Base-by-base conservation (phyloP, 1,284 basidiomycete genomes). In the Cutaneotrichosporon sp. region DNA sequence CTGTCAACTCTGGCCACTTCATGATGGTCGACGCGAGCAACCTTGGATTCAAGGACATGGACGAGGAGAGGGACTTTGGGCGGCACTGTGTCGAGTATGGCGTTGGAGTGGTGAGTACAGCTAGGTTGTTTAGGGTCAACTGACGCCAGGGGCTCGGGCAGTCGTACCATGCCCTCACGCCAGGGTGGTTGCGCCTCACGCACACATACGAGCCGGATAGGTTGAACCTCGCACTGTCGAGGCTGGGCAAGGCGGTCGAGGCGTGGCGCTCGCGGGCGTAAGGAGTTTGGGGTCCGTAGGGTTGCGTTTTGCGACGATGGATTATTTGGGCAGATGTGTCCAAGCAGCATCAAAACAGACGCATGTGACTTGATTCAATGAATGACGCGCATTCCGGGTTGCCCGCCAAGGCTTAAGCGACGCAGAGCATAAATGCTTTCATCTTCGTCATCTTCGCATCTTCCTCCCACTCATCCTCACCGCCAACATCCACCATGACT, bases 1-100 rank as follows among this genome's bases (percentile, higher is more conserved):
- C 72, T 16, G 69, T 69, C 14, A 77, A 77, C 61, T 76, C 78
- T 70, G 64, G 64, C 13, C 66, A 68, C 66, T 68, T 68, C 36
- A 65, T 65, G 52, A 58, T 68, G 46, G 57, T 68, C 34, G 64
- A 68, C 50, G 60, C 55, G 38, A 49, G 60, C 16, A 47, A 42
- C 8, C 59, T 65, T 8, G 56, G 53, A 42, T 22, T 68, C 47
- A 56, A 38, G 60, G 57, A 46, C 1, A 62, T 63, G 11, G 66
- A 63, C 4, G 62, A 65, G 32, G 66, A 68, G 57, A 57, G 49
- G 38, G 56, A 56, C 8, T 62, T 68, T 40, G 50, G 26, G 30
- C 59, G 56, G 2, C 36, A 32, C 32, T 58, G 58, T 21, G 52
- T 61, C 0, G 51, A 46, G 32, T 31, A 46, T 18, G 58, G 63